Evolutionary conservation across 2,329 filamentous ascomycete species (phyloP).

Genomic region (Colletotrichum scovillei): DNA sequence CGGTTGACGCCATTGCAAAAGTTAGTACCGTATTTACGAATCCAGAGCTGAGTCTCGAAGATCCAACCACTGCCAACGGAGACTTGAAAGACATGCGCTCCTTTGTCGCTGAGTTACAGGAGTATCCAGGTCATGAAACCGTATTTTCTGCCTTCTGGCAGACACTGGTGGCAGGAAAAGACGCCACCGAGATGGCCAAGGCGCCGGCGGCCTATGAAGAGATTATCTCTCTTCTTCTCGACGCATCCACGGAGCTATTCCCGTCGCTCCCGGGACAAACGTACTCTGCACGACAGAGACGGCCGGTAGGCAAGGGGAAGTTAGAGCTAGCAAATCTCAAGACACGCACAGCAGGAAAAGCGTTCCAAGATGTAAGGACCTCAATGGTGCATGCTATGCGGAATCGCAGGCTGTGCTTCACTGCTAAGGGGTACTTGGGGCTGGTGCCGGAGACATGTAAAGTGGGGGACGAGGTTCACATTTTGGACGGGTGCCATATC

Average conservation of each 20-base stretch:
- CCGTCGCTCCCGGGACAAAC: conserved; percentile 11
- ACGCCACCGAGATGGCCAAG: neutral
- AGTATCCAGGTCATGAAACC: neutral
- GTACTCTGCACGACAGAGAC: conserved; percentile 5
- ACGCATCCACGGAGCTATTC: neutral
- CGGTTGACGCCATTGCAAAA: neutral
- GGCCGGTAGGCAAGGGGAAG: neutral
- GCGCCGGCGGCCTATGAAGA: neutral
- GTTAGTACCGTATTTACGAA: neutral
- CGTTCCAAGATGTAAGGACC: neutral
- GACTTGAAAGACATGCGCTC: neutral
- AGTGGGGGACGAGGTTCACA: conserved; percentile 38
- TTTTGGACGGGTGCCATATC: conserved; percentile 38
- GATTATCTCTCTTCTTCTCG: conserved; percentile 16
- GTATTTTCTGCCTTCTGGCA: conserved; percentile 16
- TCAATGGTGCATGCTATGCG: conserved; percentile 1
- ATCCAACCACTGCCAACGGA: conserved; percentile 40
- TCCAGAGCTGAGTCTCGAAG: conserved; percentile 34
- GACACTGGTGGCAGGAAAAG: conserved; percentile 7
- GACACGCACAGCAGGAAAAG: neutral
- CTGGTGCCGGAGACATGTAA: conserved; percentile 11
- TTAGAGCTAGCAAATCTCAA: neutral
- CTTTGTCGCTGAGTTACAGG: neutral
- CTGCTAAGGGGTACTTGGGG: neutral
- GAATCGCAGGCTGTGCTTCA: conserved; percentile 1